A percentile compares a stretch with the other conserved stretches of the same genome.
Evolutionary conservation across 805 yeast species (phyloP).

Genomic region (Schwanniomyces occidentalis): DNA sequence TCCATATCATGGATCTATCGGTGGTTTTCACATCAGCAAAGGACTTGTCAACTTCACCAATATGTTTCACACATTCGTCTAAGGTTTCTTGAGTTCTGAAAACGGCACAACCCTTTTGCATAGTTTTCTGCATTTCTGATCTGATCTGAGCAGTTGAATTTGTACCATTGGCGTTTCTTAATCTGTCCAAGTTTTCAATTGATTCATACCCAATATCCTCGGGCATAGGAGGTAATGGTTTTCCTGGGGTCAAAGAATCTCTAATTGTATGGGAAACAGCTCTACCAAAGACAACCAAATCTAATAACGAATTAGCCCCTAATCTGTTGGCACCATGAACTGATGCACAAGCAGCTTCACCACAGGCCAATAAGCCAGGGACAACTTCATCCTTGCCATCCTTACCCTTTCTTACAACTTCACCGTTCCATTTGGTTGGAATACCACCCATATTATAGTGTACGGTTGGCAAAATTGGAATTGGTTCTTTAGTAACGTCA

Average conservation of each 20-base stretch:
- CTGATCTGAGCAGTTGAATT: slow-evolving; percentile 86
- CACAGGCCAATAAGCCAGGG: slow-evolving; percentile 94
- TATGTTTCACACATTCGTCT: slow-evolving; percentile 86
- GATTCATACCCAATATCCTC: slow-evolving; percentile 88
- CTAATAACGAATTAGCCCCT: slow-evolving; percentile 97
- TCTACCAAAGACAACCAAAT: slow-evolving; percentile 96
- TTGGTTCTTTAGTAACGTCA: slow-evolving; percentile 98
- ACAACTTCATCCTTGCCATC: slow-evolving; percentile 88
- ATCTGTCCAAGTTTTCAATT: slow-evolving; percentile 82
- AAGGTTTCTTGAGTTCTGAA: slow-evolving; percentile 91
- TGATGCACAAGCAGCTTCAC: slow-evolving; percentile 99
- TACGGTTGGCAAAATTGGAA: slow-evolving; percentile 96
- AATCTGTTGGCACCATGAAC: slow-evolving; percentile 99
- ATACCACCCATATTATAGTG: slow-evolving; percentile 99
- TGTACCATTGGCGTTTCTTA: slow-evolving; percentile 84
- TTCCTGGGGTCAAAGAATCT: slow-evolving; percentile 82
- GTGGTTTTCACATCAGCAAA: slow-evolving; percentile 79
- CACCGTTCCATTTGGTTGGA: slow-evolving; percentile 97
- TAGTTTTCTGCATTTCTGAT: slow-evolving; percentile 87
- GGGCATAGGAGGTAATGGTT: slow-evolving; percentile 80
- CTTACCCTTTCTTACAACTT: slow-evolving; percentile 79
- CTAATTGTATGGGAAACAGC: slow-evolving; percentile 93
- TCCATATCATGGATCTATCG: slow-evolving; percentile 99
- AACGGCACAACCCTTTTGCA: slow-evolving; percentile 97
- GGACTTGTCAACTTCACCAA: slow-evolving; percentile 70